These are phyloP conservation scores for Sungouiozyma intestinalis DNA, from an alignment of 805 yeast species.

Conservation along the genomic window DNA sequence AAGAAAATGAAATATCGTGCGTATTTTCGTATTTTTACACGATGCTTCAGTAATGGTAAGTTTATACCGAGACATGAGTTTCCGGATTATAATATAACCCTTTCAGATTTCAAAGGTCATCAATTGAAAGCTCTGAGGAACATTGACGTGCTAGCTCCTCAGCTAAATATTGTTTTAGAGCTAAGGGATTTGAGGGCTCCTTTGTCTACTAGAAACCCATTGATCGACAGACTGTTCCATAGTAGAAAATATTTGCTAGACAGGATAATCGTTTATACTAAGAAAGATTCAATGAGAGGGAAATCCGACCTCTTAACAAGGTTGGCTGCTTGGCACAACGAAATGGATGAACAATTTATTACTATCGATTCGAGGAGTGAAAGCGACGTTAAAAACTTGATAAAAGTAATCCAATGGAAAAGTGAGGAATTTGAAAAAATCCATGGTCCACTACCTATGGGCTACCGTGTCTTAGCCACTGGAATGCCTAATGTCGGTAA, in stretches of 20 bases:
- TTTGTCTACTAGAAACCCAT: conserved; percentile 63
- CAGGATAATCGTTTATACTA: conserved; percentile 54
- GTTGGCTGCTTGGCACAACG: conserved; percentile 40
- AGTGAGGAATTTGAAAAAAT: conserved; percentile 24
- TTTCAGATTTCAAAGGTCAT: conserved; percentile 84
- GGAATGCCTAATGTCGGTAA: conserved; percentile 99
- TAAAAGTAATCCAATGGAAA: conserved; percentile 38
- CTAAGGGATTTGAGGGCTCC: conserved; percentile 89
- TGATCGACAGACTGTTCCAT: conserved; percentile 58
- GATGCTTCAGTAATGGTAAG: neutral
- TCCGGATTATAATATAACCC: conserved; percentile 58
- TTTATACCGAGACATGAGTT: conserved; percentile 65
- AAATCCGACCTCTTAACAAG: conserved; percentile 12
- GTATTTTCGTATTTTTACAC: too few species aligned
- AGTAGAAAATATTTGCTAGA: conserved; percentile 29
- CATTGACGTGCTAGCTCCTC: conserved; percentile 62
- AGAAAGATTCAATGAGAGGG: conserved; percentile 47
- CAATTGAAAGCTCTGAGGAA: conserved; percentile 68
- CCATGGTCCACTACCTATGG: conserved; percentile 74
- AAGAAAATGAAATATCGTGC: too few species aligned
- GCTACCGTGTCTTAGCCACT: conserved; percentile 61
- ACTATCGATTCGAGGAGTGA: conserved; percentile 48
- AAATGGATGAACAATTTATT: conserved; percentile 34
- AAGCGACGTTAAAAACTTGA: conserved; percentile 39
- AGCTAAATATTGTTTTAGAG: conserved; percentile 72